A percentile compares a stretch with the other conserved stretches of the same genome.
These are phyloP conservation scores for Xerocomellus intermedius DNA, from an alignment of 768 basidiomycete genomes.

Conservation along the genomic window DNA sequence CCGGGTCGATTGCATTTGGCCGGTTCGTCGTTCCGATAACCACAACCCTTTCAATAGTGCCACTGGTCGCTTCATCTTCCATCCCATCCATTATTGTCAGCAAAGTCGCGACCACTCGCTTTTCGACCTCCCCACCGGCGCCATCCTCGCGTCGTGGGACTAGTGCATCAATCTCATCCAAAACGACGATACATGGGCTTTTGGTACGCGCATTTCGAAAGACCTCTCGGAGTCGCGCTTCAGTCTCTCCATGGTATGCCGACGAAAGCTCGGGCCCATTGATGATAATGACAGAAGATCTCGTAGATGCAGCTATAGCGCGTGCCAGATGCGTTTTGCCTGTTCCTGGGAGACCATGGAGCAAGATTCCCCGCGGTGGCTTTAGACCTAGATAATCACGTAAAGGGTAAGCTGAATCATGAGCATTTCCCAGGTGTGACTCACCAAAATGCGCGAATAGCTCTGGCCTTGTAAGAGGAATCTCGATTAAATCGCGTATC, in stretches of 20 bases:
- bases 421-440: slow-evolving; percentile 15
- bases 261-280: slow-evolving; percentile 95
- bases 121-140: slow-evolving; percentile 92
- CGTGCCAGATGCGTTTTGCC: slow-evolving; percentile 97
- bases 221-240: slow-evolving; percentile 83
- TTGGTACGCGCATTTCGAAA: slow-evolving; percentile 80
- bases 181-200: slow-evolving; percentile 88
- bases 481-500: slow-evolving; percentile 82
- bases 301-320: slow-evolving; percentile 86
- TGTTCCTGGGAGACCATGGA: slow-evolving; percentile 96
- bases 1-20: slow-evolving; percentile 94
- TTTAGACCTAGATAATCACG: slow-evolving; percentile 64
- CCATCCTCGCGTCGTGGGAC: slow-evolving; percentile 89
- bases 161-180: slow-evolving; percentile 95
- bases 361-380: slow-evolving; percentile 91
- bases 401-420: slow-evolving; percentile 15
- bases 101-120: slow-evolving; percentile 91
- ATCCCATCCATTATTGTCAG: slow-evolving; percentile 95
- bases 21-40: slow-evolving; percentile 96
- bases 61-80: slow-evolving; percentile 45
- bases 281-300: slow-evolving; percentile 85
- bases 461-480: slow-evolving; percentile 80
- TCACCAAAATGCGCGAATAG: slow-evolving; percentile 74
- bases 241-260: slow-evolving; percentile 97
- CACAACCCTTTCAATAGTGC: slow-evolving; percentile 61